These are phyloP conservation scores for Nematocida major DNA, from an alignment of 371 early-diverging fungal genomes.

Conservation along the genomic window DNA sequence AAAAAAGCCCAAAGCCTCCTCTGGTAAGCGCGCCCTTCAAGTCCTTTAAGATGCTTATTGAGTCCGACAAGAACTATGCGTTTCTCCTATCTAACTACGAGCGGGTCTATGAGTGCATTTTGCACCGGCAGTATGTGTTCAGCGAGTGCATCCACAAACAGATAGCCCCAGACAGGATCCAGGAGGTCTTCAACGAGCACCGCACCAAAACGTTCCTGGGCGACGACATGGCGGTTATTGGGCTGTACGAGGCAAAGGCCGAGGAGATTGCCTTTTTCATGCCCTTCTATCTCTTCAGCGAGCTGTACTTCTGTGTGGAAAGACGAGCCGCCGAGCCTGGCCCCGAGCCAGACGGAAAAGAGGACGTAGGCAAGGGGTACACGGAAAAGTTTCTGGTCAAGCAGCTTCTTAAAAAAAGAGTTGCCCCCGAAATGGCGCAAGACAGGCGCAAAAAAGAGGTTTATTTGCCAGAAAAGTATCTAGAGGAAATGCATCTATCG, in stretches of 20 bases:
- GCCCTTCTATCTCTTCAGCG: constrained; percentile 42
- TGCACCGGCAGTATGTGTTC: constrained; percentile 10
- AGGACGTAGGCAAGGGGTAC: constrained; percentile 2
- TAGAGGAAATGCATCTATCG: constrained; percentile 68
- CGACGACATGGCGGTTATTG: constrained; percentile 34
- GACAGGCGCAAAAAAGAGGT: constrained; percentile 46
- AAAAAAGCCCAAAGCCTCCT: background rate
- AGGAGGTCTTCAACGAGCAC: constrained; percentile 25
- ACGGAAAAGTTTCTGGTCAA: constrained; percentile 57
- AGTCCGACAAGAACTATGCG: constrained; percentile 28
- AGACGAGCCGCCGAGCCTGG: background rate
- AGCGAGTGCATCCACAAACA: constrained; percentile 40
- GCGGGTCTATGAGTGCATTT: constrained; percentile 2
- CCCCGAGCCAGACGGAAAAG: constrained; percentile 32
- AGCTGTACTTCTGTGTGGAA: constrained; percentile 51
- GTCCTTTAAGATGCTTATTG: constrained; percentile 27
- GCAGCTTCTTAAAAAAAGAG: constrained; percentile 60
- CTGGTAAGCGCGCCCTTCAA: background rate
- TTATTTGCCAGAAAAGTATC: constrained; percentile 65
- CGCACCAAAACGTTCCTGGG: constrained; percentile 9
- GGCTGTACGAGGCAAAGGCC: background rate
- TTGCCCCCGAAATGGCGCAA: constrained; percentile 42
- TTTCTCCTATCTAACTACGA: constrained; percentile 42
- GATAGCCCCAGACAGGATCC: background rate
- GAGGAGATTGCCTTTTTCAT: background rate